Conservation (phyloP, 768 basidiomycete species). For the Rhodotorula sphaerocarpa region DNA sequence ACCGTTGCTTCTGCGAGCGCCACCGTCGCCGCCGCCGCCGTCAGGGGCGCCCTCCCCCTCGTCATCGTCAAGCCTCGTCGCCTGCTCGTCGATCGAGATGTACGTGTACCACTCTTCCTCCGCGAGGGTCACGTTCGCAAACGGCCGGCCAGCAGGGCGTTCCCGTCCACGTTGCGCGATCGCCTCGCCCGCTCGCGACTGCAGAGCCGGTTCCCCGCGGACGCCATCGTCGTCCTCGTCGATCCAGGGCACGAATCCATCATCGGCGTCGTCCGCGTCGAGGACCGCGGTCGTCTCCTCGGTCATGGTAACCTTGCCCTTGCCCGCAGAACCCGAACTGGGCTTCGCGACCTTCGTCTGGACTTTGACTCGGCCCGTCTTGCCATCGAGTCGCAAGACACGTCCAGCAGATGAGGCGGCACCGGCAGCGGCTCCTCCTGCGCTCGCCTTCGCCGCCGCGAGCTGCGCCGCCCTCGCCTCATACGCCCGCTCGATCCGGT, state of each 20-base stretch:
- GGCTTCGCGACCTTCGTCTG: conserved; percentile 8
- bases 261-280: background rate
- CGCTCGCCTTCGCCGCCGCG: background rate
- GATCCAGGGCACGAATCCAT: background rate
- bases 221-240: conserved; percentile 16
- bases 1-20: background rate
- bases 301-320: background rate
- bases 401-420: background rate
- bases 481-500: conserved; percentile 16
- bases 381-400: conserved; percentile 25
- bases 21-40: background rate
- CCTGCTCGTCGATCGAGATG: background rate
- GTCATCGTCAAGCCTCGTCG: background rate
- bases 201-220: background rate
- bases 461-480: background rate
- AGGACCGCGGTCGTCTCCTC: background rate
- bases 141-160: background rate
- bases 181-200: background rate
- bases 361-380: conserved; percentile 28
- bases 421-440: background rate
- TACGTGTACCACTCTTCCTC: background rate
- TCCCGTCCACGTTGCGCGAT: background rate
- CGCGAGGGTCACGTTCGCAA: conserved; percentile 1
- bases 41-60: background rate
- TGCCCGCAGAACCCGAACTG: background rate